Evolutionary conservation across 768 basidiomycete species (phyloP).

Genomic region (Boletus sp.): DNA sequence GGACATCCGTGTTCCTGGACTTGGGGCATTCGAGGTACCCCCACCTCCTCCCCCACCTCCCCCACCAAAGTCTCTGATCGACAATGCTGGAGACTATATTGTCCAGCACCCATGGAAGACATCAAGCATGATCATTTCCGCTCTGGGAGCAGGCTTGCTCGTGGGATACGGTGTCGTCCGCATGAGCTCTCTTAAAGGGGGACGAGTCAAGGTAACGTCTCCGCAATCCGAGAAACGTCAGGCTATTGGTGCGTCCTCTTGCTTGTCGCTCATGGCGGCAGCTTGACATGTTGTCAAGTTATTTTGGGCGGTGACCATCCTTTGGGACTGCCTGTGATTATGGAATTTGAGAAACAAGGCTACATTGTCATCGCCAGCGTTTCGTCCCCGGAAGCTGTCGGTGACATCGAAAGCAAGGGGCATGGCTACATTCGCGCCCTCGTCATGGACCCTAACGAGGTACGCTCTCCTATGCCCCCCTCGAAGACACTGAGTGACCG

Average conservation of each 20-base stretch:
- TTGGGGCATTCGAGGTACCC: constrained; percentile 72
- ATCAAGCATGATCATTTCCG: constrained; percentile 50
- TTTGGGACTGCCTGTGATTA: constrained; percentile 65
- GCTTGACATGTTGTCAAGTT: constrained; percentile 40
- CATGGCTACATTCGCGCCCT: constrained; percentile 79
- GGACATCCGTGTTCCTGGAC: constrained; percentile 57
- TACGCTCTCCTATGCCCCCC: constrained; percentile 27
- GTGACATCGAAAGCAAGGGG: constrained; percentile 57
- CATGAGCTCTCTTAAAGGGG: constrained; percentile 21
- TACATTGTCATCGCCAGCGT: constrained; percentile 85
- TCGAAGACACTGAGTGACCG: constrained; percentile 1
- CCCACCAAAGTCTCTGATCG: constrained; percentile 44
- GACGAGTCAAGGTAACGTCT: constrained; percentile 24
- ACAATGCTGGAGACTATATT: constrained; percentile 50
- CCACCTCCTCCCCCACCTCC: constrained; percentile 59
- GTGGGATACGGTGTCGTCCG: constrained; percentile 47
- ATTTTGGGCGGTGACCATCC: constrained; percentile 79
- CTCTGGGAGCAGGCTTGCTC: constrained; percentile 59
- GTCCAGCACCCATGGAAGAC: constrained; percentile 59
- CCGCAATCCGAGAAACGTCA: constrained; percentile 39
- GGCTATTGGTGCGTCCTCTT: constrained; percentile 39
- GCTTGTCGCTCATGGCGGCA: not conserved
- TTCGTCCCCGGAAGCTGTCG: constrained; percentile 60
- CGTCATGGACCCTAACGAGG: constrained; percentile 77
- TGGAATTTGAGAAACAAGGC: constrained; percentile 71